phyloP scores from a whole-genome alignment of 768 basidiomycete genomes.

The Trichaptum fuscoviolaceum region DNA sequence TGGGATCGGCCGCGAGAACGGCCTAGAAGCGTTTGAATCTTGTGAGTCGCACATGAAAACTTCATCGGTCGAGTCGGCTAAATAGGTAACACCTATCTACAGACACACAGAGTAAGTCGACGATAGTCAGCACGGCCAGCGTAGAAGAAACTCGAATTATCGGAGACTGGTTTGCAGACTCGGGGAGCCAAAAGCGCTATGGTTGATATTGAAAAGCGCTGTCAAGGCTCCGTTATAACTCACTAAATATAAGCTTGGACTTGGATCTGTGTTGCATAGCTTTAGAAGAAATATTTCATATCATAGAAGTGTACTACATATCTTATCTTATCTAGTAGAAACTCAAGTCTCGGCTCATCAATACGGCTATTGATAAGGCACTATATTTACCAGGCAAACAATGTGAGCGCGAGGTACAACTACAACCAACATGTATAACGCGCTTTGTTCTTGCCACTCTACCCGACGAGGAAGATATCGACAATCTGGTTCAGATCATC shows the following conservation, averaged over 20 bases:
- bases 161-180: constrained; percentile 80
- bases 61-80: neutral
- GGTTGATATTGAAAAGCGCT: constrained; percentile 34
- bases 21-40: constrained; percentile 71
- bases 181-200: constrained; percentile 47
- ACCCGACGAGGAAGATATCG: too few relatives aligned
- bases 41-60: constrained; percentile 41
- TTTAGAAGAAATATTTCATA: too few relatives aligned
- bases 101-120: constrained; percentile 86
- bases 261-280: too few relatives aligned
- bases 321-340: too few relatives aligned
- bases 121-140: constrained; percentile 67
- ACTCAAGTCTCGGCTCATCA: too few relatives aligned
- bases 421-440: too few relatives aligned
- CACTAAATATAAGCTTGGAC: too few relatives aligned
- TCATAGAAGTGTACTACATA: too few relatives aligned
- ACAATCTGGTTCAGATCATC: too few relatives aligned
- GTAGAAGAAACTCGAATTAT: constrained; percentile 47
- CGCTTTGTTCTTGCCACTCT: too few relatives aligned
- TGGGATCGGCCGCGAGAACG: constrained; percentile 84
- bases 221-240: too few relatives aligned
- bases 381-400: constrained; percentile 2
- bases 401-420: neutral
- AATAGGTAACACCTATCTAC: constrained; percentile 3
- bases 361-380: neutral